Percentiles rank a stretch among this genome's conserved stretches.
phyloP scores from a whole-genome alignment of 257 asterid genomes.

The Solanum tacnaense region DNA sequence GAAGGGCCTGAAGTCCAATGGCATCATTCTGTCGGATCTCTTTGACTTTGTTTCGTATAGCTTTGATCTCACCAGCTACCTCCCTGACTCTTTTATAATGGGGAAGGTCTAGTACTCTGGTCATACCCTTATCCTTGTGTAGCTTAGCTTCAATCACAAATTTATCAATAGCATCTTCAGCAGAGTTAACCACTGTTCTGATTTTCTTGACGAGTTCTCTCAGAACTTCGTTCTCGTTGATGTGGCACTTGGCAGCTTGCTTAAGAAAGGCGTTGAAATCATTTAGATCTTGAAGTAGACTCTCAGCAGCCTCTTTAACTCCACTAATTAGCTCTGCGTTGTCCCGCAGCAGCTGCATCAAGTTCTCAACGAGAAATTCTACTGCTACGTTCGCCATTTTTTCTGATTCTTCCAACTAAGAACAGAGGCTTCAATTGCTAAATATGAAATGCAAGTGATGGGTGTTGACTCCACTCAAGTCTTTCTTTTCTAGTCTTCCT shows the following conservation, averaged over 20 bases:
- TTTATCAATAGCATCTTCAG: slow-evolving; percentile 21
- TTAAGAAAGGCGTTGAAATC: slow-evolving; percentile 3
- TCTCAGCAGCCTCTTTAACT: neutral
- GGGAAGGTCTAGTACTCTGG: neutral
- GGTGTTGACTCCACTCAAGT: neutral
- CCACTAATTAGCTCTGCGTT: neutral
- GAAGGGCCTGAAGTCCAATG: neutral
- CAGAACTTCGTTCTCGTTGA: neutral
- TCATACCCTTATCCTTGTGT: neutral
- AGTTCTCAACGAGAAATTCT: slow-evolving; percentile 8
- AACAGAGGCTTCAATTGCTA: neutral
- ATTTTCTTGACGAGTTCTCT: neutral
- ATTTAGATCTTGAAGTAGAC: neutral
- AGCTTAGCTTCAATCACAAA: neutral
- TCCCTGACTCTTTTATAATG: neutral
- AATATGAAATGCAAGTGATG: neutral
- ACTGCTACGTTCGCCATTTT: neutral
- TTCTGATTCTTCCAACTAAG: neutral
- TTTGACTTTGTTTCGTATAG: neutral
- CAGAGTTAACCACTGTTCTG: slow-evolving; percentile 3
- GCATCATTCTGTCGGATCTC: neutral
- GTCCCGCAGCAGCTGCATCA: slow-evolving; percentile 18
- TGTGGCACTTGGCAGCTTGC: neutral
- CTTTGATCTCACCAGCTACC: neutral
- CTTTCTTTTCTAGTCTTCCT: neutral